phyloP scores from a whole-genome alignment of 2,329 filamentous ascomycete species.

The Bipolaris zeicola region DNA sequence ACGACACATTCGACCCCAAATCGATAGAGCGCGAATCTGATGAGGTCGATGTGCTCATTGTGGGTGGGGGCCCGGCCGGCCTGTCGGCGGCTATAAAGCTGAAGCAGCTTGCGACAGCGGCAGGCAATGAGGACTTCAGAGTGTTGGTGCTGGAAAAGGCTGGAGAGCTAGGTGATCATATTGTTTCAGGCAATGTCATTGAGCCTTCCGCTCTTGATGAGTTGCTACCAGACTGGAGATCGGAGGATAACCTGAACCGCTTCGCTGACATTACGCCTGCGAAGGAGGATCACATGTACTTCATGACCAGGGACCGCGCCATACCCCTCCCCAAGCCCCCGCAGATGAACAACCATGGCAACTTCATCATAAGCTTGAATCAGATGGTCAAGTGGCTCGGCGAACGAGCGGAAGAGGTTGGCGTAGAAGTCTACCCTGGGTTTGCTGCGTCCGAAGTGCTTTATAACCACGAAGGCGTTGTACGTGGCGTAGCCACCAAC shows the following conservation, averaged over 20 bases:
- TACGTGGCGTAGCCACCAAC: conserved; percentile 94
- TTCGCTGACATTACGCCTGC: conserved; percentile 89
- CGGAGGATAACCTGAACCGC: conserved; percentile 82
- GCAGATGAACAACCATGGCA: conserved; percentile 98
- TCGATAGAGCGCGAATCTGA: conserved; percentile 85
- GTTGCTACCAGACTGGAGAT: conserved; percentile 90
- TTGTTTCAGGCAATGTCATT: conserved; percentile 93
- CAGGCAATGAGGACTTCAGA: conserved; percentile 93
- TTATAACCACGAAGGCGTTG: conserved; percentile 83
- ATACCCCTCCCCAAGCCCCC: conserved; percentile 87
- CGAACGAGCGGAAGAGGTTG: conserved; percentile 93
- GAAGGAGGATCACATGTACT: conserved; percentile 85
- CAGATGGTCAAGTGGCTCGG: conserved; percentile 95
- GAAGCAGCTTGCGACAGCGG: conserved; percentile 93
- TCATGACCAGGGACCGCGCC: conserved; percentile 79
- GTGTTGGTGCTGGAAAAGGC: conserved; percentile 94
- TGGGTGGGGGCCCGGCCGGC: conserved; percentile 94
- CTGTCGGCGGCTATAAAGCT: conserved; percentile 90
- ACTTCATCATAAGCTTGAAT: conserved; percentile 95
- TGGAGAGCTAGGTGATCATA: conserved; percentile 91
- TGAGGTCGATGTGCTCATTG: conserved; percentile 93
- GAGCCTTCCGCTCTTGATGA: conserved; percentile 88
- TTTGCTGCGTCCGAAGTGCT: conserved; percentile 94
- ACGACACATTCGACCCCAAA: conserved; percentile 52
- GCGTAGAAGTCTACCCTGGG: conserved; percentile 94